phyloP scores from a whole-genome alignment of 2,329 filamentous ascomycete species.

The Bipolaris cookei region DNA sequence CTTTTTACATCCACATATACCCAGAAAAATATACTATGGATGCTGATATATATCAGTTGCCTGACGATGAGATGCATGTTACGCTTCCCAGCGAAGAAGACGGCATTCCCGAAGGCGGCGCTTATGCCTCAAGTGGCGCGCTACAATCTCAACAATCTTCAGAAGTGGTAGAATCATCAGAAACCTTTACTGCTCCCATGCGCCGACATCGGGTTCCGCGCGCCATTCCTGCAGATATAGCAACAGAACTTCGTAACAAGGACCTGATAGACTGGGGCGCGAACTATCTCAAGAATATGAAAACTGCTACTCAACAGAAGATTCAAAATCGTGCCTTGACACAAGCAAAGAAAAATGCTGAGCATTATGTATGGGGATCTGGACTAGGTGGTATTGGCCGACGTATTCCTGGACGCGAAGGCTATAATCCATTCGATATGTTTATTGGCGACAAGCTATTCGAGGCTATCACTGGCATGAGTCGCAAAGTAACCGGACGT shows the following conservation, averaged over 20 bases:
- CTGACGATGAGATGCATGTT: constrained; percentile 36
- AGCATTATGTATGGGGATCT: constrained; percentile 64
- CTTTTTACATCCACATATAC: background rate
- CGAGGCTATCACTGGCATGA: constrained; percentile 53
- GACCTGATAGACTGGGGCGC: constrained; percentile 64
- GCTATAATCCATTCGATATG: constrained; percentile 59
- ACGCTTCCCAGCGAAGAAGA: constrained; percentile 44
- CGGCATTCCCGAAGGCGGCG: constrained; percentile 42
- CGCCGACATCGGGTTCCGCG: constrained; percentile 50
- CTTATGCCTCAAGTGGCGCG: constrained; percentile 26
- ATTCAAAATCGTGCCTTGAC: constrained; percentile 49
- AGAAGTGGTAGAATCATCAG: constrained; percentile 45
- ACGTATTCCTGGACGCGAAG: constrained; percentile 29
- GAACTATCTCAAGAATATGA: constrained; percentile 68
- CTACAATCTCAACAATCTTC: constrained; percentile 21
- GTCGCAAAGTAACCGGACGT: constrained; percentile 30
- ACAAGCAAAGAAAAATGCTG: constrained; percentile 67
- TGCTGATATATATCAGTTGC: constrained; percentile 31
- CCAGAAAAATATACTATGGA: constrained; percentile 2
- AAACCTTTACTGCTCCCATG: constrained; percentile 50
- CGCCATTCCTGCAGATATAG: constrained; percentile 56
- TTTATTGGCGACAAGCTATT: constrained; percentile 65
- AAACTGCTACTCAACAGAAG: constrained; percentile 54
- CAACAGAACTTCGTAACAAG: constrained; percentile 61
- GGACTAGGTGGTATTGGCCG: constrained; percentile 61